Conservation (phyloP, 192 early-diverging fungal species). For the Diversispora eburnea region DNA sequence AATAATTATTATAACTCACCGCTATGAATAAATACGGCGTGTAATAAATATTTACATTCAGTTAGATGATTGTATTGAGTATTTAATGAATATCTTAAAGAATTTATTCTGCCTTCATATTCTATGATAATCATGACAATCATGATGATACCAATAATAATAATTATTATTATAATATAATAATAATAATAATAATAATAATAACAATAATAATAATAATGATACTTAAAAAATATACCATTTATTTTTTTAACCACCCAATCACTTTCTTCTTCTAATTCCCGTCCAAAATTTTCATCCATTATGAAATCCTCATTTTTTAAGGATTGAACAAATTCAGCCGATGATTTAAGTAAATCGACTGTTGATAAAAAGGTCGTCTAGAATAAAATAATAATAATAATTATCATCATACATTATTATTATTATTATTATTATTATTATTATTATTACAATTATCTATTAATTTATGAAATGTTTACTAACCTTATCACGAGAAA, state of each 20-base stretch:
- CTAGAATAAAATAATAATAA: neutral
- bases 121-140: neutral
- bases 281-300: neutral
- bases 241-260: neutral
- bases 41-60: slow-evolving; percentile 54
- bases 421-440: too few relatives aligned
- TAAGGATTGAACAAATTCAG: neutral
- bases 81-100: too few relatives aligned
- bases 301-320: neutral
- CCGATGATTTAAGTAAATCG: slow-evolving; percentile 10
- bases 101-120: neutral
- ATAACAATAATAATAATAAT: too few relatives aligned
- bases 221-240: neutral
- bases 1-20: slow-evolving; percentile 33
- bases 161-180: neutral
- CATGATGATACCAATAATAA: too few relatives aligned
- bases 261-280: neutral
- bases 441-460: neutral
- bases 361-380: neutral
- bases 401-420: neutral
- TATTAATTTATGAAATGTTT: neutral
- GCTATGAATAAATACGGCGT: slow-evolving; percentile 78
- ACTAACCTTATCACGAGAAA: slow-evolving; percentile 22
- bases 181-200: neutral
- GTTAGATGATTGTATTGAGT: slow-evolving; percentile 40